These are phyloP conservation scores for Gynandropsis gynandra DNA, from an alignment of 345 rosid species.

Conservation along the genomic window DNA sequence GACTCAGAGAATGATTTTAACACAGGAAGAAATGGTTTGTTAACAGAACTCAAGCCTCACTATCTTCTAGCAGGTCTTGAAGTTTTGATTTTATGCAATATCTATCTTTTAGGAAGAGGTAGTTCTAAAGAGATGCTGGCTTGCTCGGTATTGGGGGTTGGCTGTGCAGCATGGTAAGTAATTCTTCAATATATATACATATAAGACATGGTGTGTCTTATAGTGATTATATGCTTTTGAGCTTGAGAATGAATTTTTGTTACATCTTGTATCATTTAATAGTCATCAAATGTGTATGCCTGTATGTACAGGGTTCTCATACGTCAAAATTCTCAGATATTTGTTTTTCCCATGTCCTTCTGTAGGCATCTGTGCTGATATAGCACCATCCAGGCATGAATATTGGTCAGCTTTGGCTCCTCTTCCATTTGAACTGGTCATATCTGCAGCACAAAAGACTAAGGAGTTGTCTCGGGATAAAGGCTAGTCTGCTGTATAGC, in stretches of 20 bases:
- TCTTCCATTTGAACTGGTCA: constrained; percentile 91
- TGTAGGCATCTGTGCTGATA: constrained; percentile 73
- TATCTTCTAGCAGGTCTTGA: constrained; percentile 4
- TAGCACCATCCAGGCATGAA: constrained; percentile 75
- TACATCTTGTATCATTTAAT: constrained; percentile 7
- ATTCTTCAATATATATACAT: not conserved
- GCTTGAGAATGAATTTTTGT: constrained; percentile 2
- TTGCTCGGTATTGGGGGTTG: constrained; percentile 96
- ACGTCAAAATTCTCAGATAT: not conserved
- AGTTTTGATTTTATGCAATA: constrained; percentile 20
- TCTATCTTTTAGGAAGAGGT: constrained; percentile 74
- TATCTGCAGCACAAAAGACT: constrained; percentile 95
- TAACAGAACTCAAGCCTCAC: constrained; percentile 6
- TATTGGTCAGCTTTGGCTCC: constrained; percentile 96
- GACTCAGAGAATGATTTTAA: constrained; percentile 87
- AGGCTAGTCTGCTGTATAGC: constrained; percentile 41
- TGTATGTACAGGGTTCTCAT: not conserved
- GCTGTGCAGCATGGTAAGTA: constrained; percentile 78
- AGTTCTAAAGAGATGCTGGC: constrained; percentile 99
- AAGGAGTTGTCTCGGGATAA: constrained; percentile 56
- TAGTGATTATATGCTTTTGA: not conserved
- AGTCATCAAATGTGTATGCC: not conserved
- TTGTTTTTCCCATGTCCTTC: constrained; percentile 17
- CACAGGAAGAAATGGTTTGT: constrained; percentile 90
- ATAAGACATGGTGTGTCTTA: not conserved